Percentiles rank a stretch among this genome's conserved stretches.
These are phyloP conservation scores for Fusarium sp. DNA, from an alignment of 2,329 filamentous ascomycete genomes.

Conservation along the genomic window DNA sequence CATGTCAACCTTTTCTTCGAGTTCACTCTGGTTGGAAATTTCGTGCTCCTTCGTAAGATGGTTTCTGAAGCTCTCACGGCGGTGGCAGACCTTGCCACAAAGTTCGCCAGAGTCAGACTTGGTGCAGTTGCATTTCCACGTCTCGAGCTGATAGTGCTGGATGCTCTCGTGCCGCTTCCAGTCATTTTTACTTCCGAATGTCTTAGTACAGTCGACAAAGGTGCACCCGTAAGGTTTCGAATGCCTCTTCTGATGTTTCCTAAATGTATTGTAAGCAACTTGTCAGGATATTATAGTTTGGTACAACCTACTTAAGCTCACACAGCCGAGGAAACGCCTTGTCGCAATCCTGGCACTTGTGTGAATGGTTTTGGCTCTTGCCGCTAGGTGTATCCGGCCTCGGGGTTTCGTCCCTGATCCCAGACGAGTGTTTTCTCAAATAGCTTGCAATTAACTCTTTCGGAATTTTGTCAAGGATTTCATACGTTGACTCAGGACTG, in stretches of 20 bases:
- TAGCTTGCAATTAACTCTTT: conserved; percentile 51
- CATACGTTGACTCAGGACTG: conserved; percentile 31
- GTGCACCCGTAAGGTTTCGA: conserved; percentile 86
- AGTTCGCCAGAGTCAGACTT: conserved; percentile 33
- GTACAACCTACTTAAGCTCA: conserved; percentile 66
- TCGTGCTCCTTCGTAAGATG: conserved; percentile 70
- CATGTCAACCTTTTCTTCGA: conserved; percentile 61
- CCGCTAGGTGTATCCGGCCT: conserved; percentile 18
- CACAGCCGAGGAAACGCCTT: conserved; percentile 65
- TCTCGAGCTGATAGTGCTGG: conserved; percentile 78
- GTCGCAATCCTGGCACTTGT: conserved; percentile 56
- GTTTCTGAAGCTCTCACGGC: conserved; percentile 67
- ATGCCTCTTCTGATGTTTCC: conserved; percentile 88
- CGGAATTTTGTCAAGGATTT: conserved; percentile 48
- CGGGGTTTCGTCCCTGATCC: conserved; percentile 18
- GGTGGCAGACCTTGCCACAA: conserved; percentile 71
- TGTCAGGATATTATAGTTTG: background rate
- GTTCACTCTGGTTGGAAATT: conserved; percentile 45
- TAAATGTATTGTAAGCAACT: conserved; percentile 52
- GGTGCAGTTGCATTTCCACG: conserved; percentile 74
- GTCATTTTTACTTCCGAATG: conserved; percentile 92
- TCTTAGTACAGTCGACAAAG: conserved; percentile 74
- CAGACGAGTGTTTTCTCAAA: conserved; percentile 38
- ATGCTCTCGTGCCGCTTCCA: conserved; percentile 92
- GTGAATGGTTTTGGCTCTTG: conserved; percentile 30